Conservation (phyloP, 148 eudicot genomes). For the Rhododendron ovatum region DNA sequence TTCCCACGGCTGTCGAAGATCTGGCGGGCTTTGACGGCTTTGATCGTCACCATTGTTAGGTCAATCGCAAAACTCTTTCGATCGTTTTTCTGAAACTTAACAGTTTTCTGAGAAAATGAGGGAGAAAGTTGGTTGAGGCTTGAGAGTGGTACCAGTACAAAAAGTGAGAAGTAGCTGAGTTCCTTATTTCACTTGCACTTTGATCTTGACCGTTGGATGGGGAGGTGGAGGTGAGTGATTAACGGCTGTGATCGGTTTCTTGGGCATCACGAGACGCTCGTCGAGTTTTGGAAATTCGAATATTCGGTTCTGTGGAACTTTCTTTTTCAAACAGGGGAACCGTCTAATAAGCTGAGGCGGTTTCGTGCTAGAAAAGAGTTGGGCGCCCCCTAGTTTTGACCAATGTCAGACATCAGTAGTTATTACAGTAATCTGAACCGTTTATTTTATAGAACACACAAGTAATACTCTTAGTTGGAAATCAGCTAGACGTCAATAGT, state of each 20-base stretch:
- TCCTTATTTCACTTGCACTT: background rate
- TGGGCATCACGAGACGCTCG: constrained; percentile 8
- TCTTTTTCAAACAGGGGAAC: background rate
- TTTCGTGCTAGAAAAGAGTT: background rate
- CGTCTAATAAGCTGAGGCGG: background rate
- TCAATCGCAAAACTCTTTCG: background rate
- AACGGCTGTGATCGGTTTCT: constrained; percentile 5
- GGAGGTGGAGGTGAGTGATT: background rate
- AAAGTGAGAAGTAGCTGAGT: background rate
- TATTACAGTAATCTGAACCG: no score
- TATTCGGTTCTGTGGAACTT: constrained; percentile 6
- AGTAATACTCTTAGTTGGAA: no score
- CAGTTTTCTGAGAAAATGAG: background rate
- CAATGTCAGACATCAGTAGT: no score
- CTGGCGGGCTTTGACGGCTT: constrained; percentile 32
- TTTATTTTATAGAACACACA: no score
- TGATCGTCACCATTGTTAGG: constrained; percentile 25
- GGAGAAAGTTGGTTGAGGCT: background rate
- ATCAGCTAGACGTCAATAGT: no score
- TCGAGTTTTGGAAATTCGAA: background rate
- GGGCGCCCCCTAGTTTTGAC: background rate
- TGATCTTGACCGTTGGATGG: constrained; percentile 10
- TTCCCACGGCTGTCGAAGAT: constrained; percentile 45
- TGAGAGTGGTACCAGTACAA: background rate
- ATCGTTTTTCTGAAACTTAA: background rate